Evolutionary conservation across 1,284 basidiomycete genomes (phyloP), one percentile per base, ranked within the genome.

Genomic region (Melampsora larici-populina): DNA sequence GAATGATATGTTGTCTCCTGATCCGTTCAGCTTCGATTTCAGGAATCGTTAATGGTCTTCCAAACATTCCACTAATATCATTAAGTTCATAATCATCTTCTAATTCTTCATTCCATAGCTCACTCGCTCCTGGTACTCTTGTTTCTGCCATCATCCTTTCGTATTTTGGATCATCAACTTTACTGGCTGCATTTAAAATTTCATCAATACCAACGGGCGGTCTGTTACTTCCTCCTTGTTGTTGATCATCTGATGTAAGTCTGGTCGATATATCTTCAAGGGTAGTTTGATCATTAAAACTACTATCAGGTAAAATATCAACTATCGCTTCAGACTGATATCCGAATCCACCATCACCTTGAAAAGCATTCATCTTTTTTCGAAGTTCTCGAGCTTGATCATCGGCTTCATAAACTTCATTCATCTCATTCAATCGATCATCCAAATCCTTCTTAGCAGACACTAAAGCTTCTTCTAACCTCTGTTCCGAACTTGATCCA

Each of bases 21-120:
- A 79, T 71, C 43, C 75, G 71, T 24, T 80, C 78, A n/a, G 69
- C 43, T 26, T 70, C 68, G 64, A 75, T 40, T 63, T 60, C 51
- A 18, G 63, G 68, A 8, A 82, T 82, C 70, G 82, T 82, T 75
- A 82, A 84, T 24, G 81, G 78, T 64, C 60, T 48, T n/a, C 70
- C 70, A 72, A 64, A 72, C 70, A 72, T 72, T 15, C 55, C 55
- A 60, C 43, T 64, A 11, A 36, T 36, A 36, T 26, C 36, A 64
- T 72, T 43, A 24, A 72, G 48, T 3, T 72, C 70, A 13, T 1
- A 24, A 24, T 64, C 40, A 18, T 72, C 60, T 48, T 64, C 58
- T 11, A 72, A 64, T 18, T 63, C 60, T 64, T 72, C 70, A 36
- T 36, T 46, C 70, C 70, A 72, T 46, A 36, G 40, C 36, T 72